phyloP scores from a whole-genome alignment of 306 rosid genomes.

The Prunus davidiana region DNA sequence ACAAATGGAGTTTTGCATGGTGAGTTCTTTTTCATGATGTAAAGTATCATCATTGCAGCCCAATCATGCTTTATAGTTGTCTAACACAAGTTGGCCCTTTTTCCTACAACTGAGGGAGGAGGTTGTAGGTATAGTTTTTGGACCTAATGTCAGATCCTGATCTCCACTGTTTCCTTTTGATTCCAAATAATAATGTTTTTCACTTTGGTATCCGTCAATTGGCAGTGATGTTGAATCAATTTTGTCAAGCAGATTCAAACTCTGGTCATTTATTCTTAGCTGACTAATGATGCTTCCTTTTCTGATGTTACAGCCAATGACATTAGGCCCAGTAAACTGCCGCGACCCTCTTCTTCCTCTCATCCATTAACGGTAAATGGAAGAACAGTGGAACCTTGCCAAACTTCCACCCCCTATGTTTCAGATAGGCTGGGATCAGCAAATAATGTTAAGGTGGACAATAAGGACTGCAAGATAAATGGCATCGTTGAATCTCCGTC shows the following conservation, averaged over 20 bases:
- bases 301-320: constrained; percentile 66
- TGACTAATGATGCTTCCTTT: constrained; percentile 32
- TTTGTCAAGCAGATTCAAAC: constrained; percentile 19
- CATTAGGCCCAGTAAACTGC: constrained; percentile 67
- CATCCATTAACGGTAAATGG: constrained; percentile 63
- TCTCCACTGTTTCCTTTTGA: constrained; percentile 16
- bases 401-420: constrained; percentile 37
- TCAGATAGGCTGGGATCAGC: constrained; percentile 43
- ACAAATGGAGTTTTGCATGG: constrained; percentile 77
- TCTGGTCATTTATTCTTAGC: constrained; percentile 30
- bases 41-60: constrained; percentile 6
- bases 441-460: constrained; percentile 39
- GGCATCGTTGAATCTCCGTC: constrained; percentile 56
- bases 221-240: constrained; percentile 22
- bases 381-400: constrained; percentile 56
- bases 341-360: constrained; percentile 42
- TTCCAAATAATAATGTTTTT: neutral
- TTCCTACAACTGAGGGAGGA: constrained; percentile 21
- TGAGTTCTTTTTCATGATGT: constrained; percentile 57
- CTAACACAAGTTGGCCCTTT: constrained; percentile 28
- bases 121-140: constrained; percentile 28
- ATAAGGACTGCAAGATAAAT: constrained; percentile 53
- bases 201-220: constrained; percentile 16
- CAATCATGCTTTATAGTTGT: constrained; percentile 21
- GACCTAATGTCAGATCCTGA: constrained; percentile 17